Conservation (phyloP, 1,284 basidiomycete species). For the Naganishia albida region DNA sequence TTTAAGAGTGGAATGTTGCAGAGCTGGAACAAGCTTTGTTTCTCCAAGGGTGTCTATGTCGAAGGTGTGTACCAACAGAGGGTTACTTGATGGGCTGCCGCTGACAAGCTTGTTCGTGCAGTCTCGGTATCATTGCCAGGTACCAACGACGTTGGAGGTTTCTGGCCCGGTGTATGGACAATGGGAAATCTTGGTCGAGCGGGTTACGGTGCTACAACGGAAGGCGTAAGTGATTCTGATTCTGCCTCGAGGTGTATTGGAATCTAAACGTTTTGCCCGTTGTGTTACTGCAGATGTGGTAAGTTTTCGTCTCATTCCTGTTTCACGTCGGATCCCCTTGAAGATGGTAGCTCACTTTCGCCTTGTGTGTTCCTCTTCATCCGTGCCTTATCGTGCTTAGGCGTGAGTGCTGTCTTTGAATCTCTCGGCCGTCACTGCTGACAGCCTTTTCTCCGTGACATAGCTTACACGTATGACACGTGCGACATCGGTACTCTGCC, state of each 20-base stretch:
- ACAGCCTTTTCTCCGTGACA: conserved; percentile 7
- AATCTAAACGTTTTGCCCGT: background rate
- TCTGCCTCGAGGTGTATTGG: too few relatives aligned
- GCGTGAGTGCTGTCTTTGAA: background rate
- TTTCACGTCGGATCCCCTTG: background rate
- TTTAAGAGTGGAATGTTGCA: conserved; percentile 64
- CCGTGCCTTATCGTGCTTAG: background rate
- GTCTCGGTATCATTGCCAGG: conserved; percentile 49
- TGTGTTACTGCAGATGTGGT: conserved; percentile 14
- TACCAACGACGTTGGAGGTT: conserved; percentile 50
- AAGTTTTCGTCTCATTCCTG: background rate
- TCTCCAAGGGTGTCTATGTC: conserved; percentile 50
- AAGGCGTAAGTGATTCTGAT: conserved; percentile 36
- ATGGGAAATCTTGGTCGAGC: conserved; percentile 57
- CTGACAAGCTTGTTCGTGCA: conserved; percentile 5
- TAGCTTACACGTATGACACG: conserved; percentile 53
- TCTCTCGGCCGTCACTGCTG: background rate
- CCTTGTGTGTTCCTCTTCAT: background rate
- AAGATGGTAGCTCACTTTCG: background rate
- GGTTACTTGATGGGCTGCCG: background rate
- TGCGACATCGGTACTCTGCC: conserved; percentile 50
- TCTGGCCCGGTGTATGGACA: conserved; percentile 59
- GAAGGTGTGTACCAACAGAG: conserved; percentile 39
- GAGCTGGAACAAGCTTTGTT: conserved; percentile 58
- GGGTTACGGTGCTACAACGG: conserved; percentile 47